A percentile compares a stretch with the other conserved stretches of the same genome.
Evolutionary conservation across 192 early-diverging fungal species (phyloP).

Genomic region (Anaeromyces robustus): DNA sequence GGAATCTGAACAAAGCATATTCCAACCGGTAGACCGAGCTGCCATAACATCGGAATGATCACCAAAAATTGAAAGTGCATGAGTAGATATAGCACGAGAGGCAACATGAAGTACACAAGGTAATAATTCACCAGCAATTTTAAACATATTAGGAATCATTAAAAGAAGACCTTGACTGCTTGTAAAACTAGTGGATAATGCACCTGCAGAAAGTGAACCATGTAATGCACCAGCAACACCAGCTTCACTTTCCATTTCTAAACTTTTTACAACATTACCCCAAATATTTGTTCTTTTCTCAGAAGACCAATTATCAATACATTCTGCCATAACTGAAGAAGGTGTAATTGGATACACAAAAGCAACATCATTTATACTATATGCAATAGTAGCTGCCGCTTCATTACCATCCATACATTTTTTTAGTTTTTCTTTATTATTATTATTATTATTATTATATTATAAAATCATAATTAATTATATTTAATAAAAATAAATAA

Average conservation of each 20-base stretch:
- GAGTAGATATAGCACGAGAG: conserved; percentile 30
- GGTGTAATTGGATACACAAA: background rate
- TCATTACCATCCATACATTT: background rate
- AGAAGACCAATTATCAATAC: conserved; percentile 45
- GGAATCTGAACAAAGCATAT: conserved; percentile 52
- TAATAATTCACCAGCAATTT: conserved; percentile 37
- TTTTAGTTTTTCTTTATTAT: background rate
- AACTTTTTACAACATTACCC: conserved; percentile 48
- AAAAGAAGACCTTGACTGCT: conserved; percentile 51
- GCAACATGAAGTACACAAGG: conserved; percentile 74
- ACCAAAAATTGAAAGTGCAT: background rate
- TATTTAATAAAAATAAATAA: too few relatives aligned
- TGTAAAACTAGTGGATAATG: conserved; percentile 14
- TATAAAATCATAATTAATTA: too few relatives aligned
- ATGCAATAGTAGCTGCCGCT: background rate
- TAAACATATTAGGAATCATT: conserved; percentile 73
- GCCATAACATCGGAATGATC: conserved; percentile 56
- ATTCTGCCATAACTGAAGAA: conserved; percentile 5
- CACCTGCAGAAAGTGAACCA: conserved; percentile 42
- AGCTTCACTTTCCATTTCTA: conserved; percentile 58
- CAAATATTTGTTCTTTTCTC: conserved; percentile 48
- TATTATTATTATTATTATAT: too few relatives aligned
- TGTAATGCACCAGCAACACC: conserved; percentile 66
- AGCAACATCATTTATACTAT: background rate
- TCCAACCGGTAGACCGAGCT: conserved; percentile 63